A percentile compares a stretch with the other conserved stretches of the same genome.
phyloP scores from a whole-genome alignment of 129 eudicot genomes.

The Chrysanthemum makinoi region DNA sequence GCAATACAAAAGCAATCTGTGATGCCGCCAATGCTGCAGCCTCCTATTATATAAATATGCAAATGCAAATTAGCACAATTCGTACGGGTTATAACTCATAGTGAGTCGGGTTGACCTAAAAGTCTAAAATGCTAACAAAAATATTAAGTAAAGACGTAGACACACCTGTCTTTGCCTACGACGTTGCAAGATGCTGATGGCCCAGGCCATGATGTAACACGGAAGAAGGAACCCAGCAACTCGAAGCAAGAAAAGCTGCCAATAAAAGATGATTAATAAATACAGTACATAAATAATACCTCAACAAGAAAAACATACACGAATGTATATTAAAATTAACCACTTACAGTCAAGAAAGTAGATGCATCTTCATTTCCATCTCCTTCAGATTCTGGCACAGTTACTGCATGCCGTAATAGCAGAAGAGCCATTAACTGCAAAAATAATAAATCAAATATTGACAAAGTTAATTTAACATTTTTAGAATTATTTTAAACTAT shows the following conservation, averaged over 20 bases:
- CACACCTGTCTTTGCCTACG: conserved; percentile 91
- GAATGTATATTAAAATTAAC: background rate
- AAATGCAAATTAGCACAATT: no score
- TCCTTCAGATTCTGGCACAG: conserved; percentile 55
- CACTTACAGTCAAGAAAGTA: conserved; percentile 71
- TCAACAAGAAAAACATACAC: background rate
- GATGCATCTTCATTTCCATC: conserved; percentile 70
- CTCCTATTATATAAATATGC: background rate
- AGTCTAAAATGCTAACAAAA: no score
- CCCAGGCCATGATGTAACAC: conserved; percentile 91
- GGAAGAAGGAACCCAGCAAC: conserved; percentile 90
- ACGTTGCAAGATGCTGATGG: conserved; percentile 80
- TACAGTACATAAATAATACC: background rate
- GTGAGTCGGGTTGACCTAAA: no score
- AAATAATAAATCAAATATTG: background rate
- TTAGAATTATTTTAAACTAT: no score
- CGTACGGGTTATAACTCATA: no score
- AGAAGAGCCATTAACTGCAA: conserved; percentile 85
- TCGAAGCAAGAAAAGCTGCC: conserved; percentile 84
- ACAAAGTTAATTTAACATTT: background rate
- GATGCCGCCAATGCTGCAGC: background rate
- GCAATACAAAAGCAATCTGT: no score
- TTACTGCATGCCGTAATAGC: conserved; percentile 70
- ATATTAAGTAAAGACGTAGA: background rate
- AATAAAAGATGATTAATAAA: background rate